These are phyloP conservation scores for Corylus americana DNA, from an alignment of 306 rosid genomes.

Conservation along the genomic window DNA sequence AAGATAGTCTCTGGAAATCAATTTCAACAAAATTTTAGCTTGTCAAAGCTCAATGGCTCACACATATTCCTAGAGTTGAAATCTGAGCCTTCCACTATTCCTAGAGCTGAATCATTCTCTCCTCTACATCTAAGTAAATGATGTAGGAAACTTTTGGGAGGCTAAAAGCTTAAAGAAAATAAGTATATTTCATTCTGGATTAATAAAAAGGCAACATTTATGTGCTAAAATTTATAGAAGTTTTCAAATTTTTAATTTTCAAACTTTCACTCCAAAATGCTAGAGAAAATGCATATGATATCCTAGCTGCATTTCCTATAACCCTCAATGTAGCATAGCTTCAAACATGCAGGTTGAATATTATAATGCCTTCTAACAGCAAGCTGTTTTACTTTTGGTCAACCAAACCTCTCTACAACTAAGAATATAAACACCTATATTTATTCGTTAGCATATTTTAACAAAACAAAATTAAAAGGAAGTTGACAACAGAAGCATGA, in stretches of 20 bases:
- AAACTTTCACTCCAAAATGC: not conserved
- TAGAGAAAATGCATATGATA: not conserved
- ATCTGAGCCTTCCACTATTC: not conserved
- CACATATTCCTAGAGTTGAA: not conserved
- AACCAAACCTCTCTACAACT: not conserved
- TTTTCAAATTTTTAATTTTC: not conserved
- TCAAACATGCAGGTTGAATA: not conserved
- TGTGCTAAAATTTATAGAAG: not conserved
- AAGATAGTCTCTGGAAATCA: not conserved
- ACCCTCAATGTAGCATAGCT: not conserved
- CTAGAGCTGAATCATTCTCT: constrained; percentile 18
- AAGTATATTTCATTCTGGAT: not conserved
- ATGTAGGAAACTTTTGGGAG: constrained; percentile 9
- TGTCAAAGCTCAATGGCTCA: not conserved
- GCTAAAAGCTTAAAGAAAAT: constrained; percentile 15
- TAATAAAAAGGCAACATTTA: not conserved
- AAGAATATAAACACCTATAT: not conserved
- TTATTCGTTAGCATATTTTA: not conserved
- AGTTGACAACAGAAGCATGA: constrained; percentile 7
- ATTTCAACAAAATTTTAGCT: not conserved
- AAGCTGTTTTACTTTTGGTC: not conserved
- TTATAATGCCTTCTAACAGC: not conserved
- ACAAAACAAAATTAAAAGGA: not conserved
- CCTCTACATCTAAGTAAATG: constrained; percentile 17
- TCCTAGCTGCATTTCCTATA: not conserved